Evolutionary conservation across 148 eudicot genomes (phyloP).

Genomic region (Silene latifolia): DNA sequence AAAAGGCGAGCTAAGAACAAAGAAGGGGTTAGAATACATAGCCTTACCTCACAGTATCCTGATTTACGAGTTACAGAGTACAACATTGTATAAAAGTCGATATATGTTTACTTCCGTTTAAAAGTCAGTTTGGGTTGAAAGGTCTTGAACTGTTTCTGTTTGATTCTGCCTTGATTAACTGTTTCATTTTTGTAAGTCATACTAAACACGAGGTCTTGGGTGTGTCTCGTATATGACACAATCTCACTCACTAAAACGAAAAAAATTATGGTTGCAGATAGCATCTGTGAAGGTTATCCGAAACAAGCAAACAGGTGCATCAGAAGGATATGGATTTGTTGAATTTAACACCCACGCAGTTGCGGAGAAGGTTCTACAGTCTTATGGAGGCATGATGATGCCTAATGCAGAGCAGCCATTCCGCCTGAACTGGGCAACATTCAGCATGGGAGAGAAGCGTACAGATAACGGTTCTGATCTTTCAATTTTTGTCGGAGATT

Average conservation of each 20-base stretch:
- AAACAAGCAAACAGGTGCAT: conserved; percentile 72
- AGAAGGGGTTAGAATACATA: too few relatives aligned
- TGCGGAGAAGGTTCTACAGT: conserved; percentile 77
- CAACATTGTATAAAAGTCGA: neutral
- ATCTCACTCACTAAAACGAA: neutral
- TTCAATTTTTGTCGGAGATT: conserved; percentile 97
- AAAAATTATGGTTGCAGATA: conserved; percentile 35
- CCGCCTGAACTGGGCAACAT: conserved; percentile 92
- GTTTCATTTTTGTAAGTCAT: too few relatives aligned
- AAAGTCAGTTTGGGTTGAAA: neutral
- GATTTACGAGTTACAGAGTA: neutral
- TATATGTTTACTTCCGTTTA: neutral
- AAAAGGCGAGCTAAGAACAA: too few relatives aligned
- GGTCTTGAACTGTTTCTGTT: too few relatives aligned
- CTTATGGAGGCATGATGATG: conserved; percentile 54
- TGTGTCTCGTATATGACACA: too few relatives aligned
- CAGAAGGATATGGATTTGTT: conserved; percentile 97
- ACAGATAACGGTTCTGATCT: conserved; percentile 77
- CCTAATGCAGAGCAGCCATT: conserved; percentile 80
- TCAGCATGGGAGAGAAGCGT: conserved; percentile 92
- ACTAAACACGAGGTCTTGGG: too few relatives aligned
- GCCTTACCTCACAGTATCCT: neutral
- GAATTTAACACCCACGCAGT: conserved; percentile 65
- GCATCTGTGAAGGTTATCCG: conserved; percentile 78
- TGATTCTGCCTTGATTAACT: too few relatives aligned